phyloP scores from a whole-genome alignment of 805 yeast species.

The Saccharomycopsis sp. region DNA sequence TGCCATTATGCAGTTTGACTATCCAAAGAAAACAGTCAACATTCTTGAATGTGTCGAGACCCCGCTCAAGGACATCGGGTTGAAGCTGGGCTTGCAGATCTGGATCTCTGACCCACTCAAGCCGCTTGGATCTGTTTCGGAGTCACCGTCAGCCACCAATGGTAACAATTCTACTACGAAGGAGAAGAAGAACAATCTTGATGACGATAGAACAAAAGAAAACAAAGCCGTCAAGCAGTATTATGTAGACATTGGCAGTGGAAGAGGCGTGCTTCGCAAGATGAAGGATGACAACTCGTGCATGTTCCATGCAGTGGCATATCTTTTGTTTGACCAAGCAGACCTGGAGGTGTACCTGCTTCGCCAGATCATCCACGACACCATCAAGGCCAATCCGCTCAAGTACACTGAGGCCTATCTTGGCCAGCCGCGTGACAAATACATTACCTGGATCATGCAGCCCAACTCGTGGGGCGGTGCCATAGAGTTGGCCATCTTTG shows the following conservation, averaged over 20 bases:
- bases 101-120: constrained; percentile 6
- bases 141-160: too few species aligned
- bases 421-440: constrained; percentile 41
- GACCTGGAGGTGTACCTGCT: constrained; percentile 37
- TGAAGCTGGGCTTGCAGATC: constrained; percentile 9
- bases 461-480: constrained; percentile 78
- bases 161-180: not conserved
- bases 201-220: not conserved
- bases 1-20: constrained; percentile 3
- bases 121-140: not conserved
- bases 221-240: not conserved
- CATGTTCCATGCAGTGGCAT: constrained; percentile 56
- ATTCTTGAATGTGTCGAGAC: constrained; percentile 4
- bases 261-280: constrained; percentile 31
- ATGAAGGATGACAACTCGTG: constrained; percentile 77
- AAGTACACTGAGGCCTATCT: constrained; percentile 49
- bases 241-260: not conserved
- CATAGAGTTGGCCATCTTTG: constrained; percentile 58
- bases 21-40: constrained; percentile 8
- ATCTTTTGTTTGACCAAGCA: constrained; percentile 36
- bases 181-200: not conserved
- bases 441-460: constrained; percentile 51
- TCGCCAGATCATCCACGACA: constrained; percentile 42
- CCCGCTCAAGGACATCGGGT: constrained; percentile 6
- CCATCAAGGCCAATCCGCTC: constrained; percentile 34